Percentiles rank a stretch among this genome's conserved stretches.
Evolutionary conservation across 2,329 filamentous ascomycete genomes (phyloP).

Genomic region (Ploettnerulaceae sp.): DNA sequence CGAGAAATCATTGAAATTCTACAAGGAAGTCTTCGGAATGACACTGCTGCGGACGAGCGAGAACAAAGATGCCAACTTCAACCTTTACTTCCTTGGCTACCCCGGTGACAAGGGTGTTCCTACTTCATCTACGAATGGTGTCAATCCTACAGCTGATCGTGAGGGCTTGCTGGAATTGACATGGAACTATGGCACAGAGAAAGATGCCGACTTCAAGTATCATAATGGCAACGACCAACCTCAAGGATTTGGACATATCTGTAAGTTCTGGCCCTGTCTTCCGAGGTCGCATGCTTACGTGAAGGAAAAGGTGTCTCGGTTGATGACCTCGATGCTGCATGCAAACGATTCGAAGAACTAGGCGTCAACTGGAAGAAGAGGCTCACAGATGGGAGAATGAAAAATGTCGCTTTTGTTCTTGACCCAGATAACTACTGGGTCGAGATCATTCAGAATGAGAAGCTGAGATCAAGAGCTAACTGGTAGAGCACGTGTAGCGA

Average conservation of each 20-base stretch:
- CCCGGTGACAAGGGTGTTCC: constrained; percentile 50
- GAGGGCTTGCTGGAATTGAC: constrained; percentile 90
- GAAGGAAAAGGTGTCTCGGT: constrained; percentile 62
- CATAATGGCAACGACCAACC: constrained; percentile 90
- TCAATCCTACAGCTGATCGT: constrained; percentile 57
- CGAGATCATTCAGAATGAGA: constrained; percentile 74
- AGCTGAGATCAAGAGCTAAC: constrained; percentile 41
- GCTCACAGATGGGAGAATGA: constrained; percentile 87
- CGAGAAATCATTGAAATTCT: constrained; percentile 70
- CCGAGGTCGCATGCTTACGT: background rate
- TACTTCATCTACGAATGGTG: constrained; percentile 48
- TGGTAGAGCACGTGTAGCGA: constrained; percentile 14
- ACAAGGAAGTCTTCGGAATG: constrained; percentile 89
- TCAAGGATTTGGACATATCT: constrained; percentile 92
- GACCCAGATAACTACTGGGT: constrained; percentile 85
- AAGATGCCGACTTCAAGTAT: constrained; percentile 77
- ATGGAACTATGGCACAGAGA: constrained; percentile 80
- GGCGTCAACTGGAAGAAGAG: constrained; percentile 92
- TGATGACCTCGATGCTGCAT: constrained; percentile 84
- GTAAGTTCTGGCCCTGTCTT: constrained; percentile 44
- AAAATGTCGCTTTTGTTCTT: constrained; percentile 85
- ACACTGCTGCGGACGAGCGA: constrained; percentile 68
- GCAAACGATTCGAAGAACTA: constrained; percentile 75
- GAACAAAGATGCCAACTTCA: constrained; percentile 68
- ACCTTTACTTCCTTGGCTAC: constrained; percentile 90